Evolutionary conservation across 495 filamentous ascomycete species (phyloP), one percentile per base, ranked within the genome.

Genomic region (Xylaria nigripes): DNA sequence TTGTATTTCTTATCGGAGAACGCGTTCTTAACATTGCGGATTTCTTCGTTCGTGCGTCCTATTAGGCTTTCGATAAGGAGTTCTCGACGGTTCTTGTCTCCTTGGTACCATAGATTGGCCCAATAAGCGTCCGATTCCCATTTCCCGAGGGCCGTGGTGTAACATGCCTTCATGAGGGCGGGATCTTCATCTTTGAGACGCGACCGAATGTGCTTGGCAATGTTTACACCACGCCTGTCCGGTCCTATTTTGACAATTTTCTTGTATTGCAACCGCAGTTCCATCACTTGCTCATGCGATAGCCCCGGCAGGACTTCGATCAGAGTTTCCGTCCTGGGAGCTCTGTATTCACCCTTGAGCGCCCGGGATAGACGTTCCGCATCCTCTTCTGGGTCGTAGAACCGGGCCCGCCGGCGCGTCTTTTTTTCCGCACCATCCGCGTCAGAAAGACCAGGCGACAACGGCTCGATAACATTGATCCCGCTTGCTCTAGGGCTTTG

Each of bases 81-180:
- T 66, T 98, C 89, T 18, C 89, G 81, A 2, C 89, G 78, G 2
- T 82, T 86, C 59, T 86, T 88, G 56, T 88, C 85, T 32, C 86
- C 85, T 66, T 97, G 93, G 72, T 97, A 98, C 84, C 91, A 98
- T 70, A 88, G 95, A 63, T 97, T 98, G 43, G 94, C 92, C 89
- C 93, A 98, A 75, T 93, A 96, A 1, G 88, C 91, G 68, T 98
- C 93, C 48, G 81, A 84, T 72, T 96, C 93, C 86, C 89, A 98
- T 43, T 82, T 77, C 2, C 94, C 93, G 0, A 97, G 81, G 9
- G 93, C 92, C 6, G 87, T 90, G 5, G 89, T 86, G 66, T 96
- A 97, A 62, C 82, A 86, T 9, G 86, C 84, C 68, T 97, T 97
- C 70, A 89, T 90, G 52, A 96, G 85, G 50, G 70, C 68, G 6